Percentiles rank a stretch among this genome's conserved stretches.
These are phyloP conservation scores for Magnaporthiopsis poae DNA, from an alignment of 2,329 filamentous ascomycete genomes.

Conservation along the genomic window DNA sequence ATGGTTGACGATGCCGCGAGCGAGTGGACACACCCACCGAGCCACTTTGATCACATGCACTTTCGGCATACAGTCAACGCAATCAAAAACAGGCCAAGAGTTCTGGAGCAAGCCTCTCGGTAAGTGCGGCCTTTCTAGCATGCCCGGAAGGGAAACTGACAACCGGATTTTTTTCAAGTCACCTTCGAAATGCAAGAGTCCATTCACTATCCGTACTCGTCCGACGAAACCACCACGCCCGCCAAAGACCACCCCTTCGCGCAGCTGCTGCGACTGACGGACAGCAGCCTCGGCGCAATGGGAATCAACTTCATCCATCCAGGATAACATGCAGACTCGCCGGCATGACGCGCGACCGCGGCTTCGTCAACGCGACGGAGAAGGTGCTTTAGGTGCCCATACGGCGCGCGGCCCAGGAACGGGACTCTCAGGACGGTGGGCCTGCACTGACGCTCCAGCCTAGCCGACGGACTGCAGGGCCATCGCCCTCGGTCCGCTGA, in stretches of 20 bases:
- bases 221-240: background rate
- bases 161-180: background rate
- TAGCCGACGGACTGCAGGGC: conserved; percentile 31
- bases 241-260: background rate
- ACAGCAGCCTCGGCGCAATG: conserved; percentile 24
- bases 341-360: conserved; percentile 17
- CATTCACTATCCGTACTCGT: background rate
- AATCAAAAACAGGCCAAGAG: conserved; percentile 43
- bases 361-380: conserved; percentile 13
- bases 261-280: conserved; percentile 32
- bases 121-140: conserved; percentile 16
- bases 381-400: conserved; percentile 15
- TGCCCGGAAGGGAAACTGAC: no score
- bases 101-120: conserved; percentile 38
- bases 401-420: conserved; percentile 17
- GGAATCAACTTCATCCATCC: conserved; percentile 18
- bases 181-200: conserved; percentile 29
- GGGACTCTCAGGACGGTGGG: conserved; percentile 7
- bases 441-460: conserved; percentile 10
- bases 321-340: background rate
- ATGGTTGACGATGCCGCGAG: conserved; percentile 53
- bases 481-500: conserved; percentile 28
- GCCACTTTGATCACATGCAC: conserved; percentile 53
- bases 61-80: conserved; percentile 29
- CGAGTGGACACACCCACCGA: conserved; percentile 31